phyloP scores from a whole-genome alignment of 495 filamentous ascomycete genomes.

The Penicillium salamii region DNA sequence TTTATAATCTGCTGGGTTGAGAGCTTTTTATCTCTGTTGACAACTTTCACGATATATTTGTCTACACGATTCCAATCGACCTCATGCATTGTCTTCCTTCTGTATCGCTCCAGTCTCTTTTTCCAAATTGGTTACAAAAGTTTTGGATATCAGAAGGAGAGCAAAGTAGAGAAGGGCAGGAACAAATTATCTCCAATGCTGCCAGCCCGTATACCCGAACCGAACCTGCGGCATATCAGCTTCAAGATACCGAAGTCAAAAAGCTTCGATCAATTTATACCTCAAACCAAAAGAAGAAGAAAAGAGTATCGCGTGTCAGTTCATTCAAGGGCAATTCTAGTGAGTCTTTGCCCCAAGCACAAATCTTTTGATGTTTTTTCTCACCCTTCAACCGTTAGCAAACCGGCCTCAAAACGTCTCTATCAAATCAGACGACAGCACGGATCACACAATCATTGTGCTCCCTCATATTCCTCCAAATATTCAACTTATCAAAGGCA shows the following conservation, averaged over 20 bases:
- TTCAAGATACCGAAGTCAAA: constrained; percentile 2
- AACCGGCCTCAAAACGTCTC: not conserved
- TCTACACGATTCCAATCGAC: not conserved
- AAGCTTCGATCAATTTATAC: not conserved
- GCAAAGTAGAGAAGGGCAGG: not conserved
- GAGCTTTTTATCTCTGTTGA: not conserved
- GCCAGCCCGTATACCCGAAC: not conserved
- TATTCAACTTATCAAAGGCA: not conserved
- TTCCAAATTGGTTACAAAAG: not conserved
- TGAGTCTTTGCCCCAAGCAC: not conserved
- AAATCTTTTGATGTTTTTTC: not conserved
- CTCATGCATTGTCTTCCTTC: not conserved
- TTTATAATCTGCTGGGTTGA: not conserved
- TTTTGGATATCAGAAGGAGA: not conserved
- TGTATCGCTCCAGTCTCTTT: not conserved
- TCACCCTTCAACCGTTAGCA: not conserved
- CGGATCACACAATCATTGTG: not conserved
- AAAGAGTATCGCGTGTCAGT: not conserved
- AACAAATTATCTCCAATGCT: constrained; percentile 1
- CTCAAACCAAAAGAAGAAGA: not conserved
- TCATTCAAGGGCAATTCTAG: not conserved
- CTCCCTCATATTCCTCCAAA: constrained; percentile 1
- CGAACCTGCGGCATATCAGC: constrained; percentile 1
- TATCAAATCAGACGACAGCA: not conserved
- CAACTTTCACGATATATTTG: not conserved